phyloP scores from a whole-genome alignment of 495 filamentous ascomycete genomes.

The Ascobolus immersus region DNA sequence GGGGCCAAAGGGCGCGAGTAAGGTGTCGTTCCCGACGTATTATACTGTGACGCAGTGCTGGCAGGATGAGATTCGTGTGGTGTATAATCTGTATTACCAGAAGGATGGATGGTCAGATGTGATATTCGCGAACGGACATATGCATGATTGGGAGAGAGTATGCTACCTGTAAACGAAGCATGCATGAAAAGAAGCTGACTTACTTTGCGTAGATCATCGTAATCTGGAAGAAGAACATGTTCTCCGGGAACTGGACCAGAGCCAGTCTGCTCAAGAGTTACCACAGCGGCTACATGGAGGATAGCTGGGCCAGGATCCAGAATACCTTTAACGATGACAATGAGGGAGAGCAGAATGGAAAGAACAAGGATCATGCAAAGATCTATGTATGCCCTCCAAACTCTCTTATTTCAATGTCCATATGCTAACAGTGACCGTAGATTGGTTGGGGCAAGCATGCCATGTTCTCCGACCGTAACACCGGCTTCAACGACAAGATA shows the following conservation, averaged over 20 bases:
- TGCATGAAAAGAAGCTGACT: constrained; percentile 2
- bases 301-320: constrained; percentile 6
- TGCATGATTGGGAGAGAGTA: neutral
- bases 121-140: constrained; percentile 9
- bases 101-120: constrained; percentile 10
- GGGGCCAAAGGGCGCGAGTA: constrained; percentile 3
- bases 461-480: constrained; percentile 11
- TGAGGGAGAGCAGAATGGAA: constrained; percentile 4
- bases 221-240: constrained; percentile 10
- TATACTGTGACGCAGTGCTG: constrained; percentile 9
- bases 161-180: neutral
- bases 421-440: no score
- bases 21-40: constrained; percentile 13
- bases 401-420: no score
- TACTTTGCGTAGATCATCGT: constrained; percentile 13
- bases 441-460: constrained; percentile 14
- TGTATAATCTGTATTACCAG: constrained; percentile 10
- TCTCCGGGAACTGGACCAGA: constrained; percentile 8
- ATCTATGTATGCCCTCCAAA: no score
- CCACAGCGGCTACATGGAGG: constrained; percentile 10
- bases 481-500: constrained; percentile 8
- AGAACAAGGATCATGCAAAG: constrained; percentile 10
- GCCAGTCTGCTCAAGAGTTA: constrained; percentile 9
- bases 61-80: constrained; percentile 9
- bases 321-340: constrained; percentile 10